Conservation (phyloP, 1,284 basidiomycete genomes). For the Schizophyllum commune region DNA sequence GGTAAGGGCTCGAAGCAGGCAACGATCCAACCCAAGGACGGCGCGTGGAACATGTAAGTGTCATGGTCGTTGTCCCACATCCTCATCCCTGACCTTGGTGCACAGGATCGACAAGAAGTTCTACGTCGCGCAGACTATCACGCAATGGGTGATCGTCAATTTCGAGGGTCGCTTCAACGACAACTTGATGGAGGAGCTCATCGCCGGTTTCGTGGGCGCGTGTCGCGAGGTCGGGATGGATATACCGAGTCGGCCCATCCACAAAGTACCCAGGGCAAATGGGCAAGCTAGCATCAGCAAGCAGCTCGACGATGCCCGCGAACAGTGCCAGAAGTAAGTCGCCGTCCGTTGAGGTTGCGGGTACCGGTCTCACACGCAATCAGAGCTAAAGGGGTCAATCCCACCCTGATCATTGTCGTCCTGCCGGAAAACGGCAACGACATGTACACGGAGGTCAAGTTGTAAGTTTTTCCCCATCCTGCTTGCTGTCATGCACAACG, state of each 20-base stretch:
- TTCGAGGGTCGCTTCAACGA: conserved; percentile 9
- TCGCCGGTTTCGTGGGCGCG: background rate
- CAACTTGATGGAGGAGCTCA: background rate
- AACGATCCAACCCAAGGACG: conserved; percentile 5
- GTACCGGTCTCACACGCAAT: background rate
- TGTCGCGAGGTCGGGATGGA: background rate
- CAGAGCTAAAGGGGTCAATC: background rate
- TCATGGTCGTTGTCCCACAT: background rate
- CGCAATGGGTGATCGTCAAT: conserved; percentile 6
- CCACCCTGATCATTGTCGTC: conserved; percentile 19
- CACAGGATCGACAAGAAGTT: conserved; percentile 12
- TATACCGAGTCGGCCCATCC: background rate
- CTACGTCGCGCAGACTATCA: conserved; percentile 6
- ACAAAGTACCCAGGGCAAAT: conserved; percentile 1
- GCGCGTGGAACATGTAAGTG: conserved; percentile 12
- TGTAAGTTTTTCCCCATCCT: conserved; percentile 25
- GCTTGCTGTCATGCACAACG: background rate
- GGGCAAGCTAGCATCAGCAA: conserved; percentile 9
- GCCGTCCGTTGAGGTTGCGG: background rate
- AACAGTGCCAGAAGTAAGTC: conserved; percentile 8
- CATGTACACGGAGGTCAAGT: conserved; percentile 39
- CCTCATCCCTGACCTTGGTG: background rate
- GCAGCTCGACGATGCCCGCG: conserved; percentile 9
- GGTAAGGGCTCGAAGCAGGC: conserved; percentile 38
- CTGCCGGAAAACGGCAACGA: conserved; percentile 36